These are phyloP conservation scores for Paramecium caudatum DNA, from an alignment of 73 alveolate genomes.

Conservation along the genomic window DNA sequence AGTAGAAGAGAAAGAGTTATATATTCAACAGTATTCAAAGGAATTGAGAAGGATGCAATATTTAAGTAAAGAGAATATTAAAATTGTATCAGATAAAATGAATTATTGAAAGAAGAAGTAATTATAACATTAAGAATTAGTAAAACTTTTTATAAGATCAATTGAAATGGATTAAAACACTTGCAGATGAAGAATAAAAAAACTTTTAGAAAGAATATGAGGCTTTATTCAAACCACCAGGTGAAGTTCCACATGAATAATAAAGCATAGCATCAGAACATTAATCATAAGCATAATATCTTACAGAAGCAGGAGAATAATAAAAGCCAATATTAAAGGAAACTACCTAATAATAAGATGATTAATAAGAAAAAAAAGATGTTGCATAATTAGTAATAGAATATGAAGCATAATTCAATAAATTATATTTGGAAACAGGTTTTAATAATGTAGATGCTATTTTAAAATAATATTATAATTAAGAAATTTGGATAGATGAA, in stretches of 20 bases:
- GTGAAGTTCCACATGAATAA: neutral
- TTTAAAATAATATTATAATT: neutral
- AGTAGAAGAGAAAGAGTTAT: slow-evolving; percentile 66
- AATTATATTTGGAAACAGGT: slow-evolving; percentile 35
- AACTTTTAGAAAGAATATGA: slow-evolving; percentile 28
- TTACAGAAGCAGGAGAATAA: slow-evolving; percentile 46
- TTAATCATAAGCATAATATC: neutral
- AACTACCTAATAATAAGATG: neutral
- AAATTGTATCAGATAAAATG: slow-evolving; percentile 31
- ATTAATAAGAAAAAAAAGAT: slow-evolving; percentile 3
- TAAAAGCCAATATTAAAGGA: slow-evolving; percentile 40
- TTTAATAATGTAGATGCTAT: slow-evolving; percentile 34
- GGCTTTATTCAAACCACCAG: slow-evolving; percentile 41
- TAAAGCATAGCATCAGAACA: slow-evolving; percentile 7
- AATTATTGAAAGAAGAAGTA: slow-evolving; percentile 44
- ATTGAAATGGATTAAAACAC: neutral
- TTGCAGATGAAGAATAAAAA: slow-evolving; percentile 20
- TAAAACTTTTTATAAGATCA: slow-evolving; percentile 32
- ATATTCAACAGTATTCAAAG: slow-evolving; percentile 66
- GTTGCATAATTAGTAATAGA: slow-evolving; percentile 2
- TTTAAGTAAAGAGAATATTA: slow-evolving; percentile 58
- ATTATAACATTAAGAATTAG: neutral
- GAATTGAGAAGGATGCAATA: slow-evolving; percentile 64
- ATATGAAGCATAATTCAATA: slow-evolving; percentile 57
- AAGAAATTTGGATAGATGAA: slow-evolving; percentile 51